Percentiles rank a stretch among this genome's conserved stretches.
Evolutionary conservation across 805 yeast genomes (phyloP).

Genomic region (Candida wancherniae): DNA sequence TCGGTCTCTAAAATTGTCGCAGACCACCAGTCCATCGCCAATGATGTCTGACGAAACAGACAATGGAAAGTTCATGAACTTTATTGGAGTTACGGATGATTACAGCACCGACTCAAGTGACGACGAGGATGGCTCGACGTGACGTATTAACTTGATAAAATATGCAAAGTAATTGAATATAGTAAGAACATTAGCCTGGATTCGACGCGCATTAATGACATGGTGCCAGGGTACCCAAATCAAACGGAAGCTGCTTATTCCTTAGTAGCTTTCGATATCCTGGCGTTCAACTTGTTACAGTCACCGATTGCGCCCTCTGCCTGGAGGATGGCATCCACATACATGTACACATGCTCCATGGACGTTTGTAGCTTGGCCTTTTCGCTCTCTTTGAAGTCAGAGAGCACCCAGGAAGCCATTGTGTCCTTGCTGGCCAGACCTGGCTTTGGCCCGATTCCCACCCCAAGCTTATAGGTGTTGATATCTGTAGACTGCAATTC

Average conservation of each 20-base stretch:
- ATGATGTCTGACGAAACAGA: constrained; percentile 10
- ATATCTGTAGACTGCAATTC: constrained; percentile 9
- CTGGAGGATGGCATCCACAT: constrained; percentile 20
- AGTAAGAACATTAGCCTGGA: no score
- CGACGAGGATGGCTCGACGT: no score
- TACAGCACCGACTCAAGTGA: constrained; percentile 10
- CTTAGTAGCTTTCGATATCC: constrained; percentile 12
- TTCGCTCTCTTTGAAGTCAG: constrained; percentile 26
- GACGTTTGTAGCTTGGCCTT: constrained; percentile 13
- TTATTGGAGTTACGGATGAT: constrained; percentile 5
- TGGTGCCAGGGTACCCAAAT: no score
- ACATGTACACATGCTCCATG: constrained; percentile 16
- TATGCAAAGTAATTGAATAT: no score
- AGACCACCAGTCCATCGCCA: constrained; percentile 5
- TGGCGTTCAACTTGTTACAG: constrained; percentile 24
- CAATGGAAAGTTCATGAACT: constrained; percentile 5
- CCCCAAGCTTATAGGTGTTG: constrained; percentile 27
- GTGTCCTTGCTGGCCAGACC: constrained; percentile 25
- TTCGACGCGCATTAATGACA: no score
- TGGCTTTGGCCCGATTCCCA: constrained; percentile 43
- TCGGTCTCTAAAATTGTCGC: not conserved
- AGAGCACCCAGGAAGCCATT: constrained; percentile 41
- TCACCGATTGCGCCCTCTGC: constrained; percentile 23
- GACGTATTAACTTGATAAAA: no score
- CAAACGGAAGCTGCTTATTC: no score